These are phyloP conservation scores for Microascus cirrosus DNA, from an alignment of 2,329 filamentous ascomycete species.

Conservation along the genomic window DNA sequence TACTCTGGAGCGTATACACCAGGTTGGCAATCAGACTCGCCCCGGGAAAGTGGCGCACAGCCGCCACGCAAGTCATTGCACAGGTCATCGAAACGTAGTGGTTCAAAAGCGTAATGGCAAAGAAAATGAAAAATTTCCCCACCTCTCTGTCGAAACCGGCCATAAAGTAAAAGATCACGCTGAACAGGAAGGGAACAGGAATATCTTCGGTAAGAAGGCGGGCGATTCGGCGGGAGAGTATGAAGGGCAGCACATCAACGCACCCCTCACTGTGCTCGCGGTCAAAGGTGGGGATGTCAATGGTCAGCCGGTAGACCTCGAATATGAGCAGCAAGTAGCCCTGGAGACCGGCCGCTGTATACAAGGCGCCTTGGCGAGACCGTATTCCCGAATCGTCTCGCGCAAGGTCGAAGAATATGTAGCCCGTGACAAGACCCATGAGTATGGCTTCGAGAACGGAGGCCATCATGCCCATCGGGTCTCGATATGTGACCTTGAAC, in stretches of 20 bases:
- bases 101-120: slow-evolving; percentile 54
- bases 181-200: slow-evolving; percentile 60
- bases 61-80: slow-evolving; percentile 55
- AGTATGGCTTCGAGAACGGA: slow-evolving; percentile 57
- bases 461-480: slow-evolving; percentile 64
- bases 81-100: slow-evolving; percentile 67
- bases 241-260: slow-evolving; percentile 56
- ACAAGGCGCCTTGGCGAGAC: slow-evolving; percentile 61
- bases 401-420: slow-evolving; percentile 58
- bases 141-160: slow-evolving; percentile 56
- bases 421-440: slow-evolving; percentile 63
- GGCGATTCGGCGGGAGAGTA: slow-evolving; percentile 59
- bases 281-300: slow-evolving; percentile 67
- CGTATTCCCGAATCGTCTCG: slow-evolving; percentile 60
- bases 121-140: slow-evolving; percentile 60
- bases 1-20: slow-evolving; percentile 60
- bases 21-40: slow-evolving; percentile 65
- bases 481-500: slow-evolving; percentile 61
- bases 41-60: slow-evolving; percentile 56
- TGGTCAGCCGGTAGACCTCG: slow-evolving; percentile 63
- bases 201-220: slow-evolving; percentile 61
- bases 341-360: slow-evolving; percentile 60
- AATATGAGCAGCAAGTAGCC: slow-evolving; percentile 68
- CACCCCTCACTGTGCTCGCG: slow-evolving; percentile 65
- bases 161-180: slow-evolving; percentile 68